Percentiles rank a stretch among this genome's conserved stretches.
These are phyloP conservation scores for Plasmopara muralis DNA, from an alignment of 352 stramenopile genomes.

Conservation along the genomic window DNA sequence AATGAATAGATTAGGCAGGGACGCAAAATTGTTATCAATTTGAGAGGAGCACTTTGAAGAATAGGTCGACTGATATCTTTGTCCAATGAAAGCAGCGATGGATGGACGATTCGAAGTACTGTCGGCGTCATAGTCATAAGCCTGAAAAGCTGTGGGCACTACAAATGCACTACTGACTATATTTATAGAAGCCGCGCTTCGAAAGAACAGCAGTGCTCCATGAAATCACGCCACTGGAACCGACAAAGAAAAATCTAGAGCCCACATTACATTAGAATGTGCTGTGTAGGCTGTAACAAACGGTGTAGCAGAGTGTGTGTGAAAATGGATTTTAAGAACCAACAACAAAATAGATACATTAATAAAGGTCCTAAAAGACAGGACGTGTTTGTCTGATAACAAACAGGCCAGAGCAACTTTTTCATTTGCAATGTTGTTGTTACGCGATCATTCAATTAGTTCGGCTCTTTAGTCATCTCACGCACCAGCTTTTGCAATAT, in stretches of 20 bases:
- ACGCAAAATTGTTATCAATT: conserved; percentile 12
- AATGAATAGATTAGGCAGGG: conserved; percentile 30
- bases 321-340: too few species aligned
- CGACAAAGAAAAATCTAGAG: conserved; percentile 1
- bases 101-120: conserved; percentile 27
- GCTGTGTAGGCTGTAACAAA: conserved; percentile 9
- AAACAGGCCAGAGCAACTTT: too few species aligned
- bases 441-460: too few species aligned
- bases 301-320: conserved; percentile 6
- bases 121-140: background rate
- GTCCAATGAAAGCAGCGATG: conserved; percentile 30
- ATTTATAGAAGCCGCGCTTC: conserved; percentile 27
- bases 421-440: too few species aligned
- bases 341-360: too few species aligned
- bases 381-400: too few species aligned
- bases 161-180: conserved; percentile 18
- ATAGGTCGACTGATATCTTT: conserved; percentile 26
- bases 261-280: conserved; percentile 18
- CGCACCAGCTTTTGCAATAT: too few species aligned
- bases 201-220: conserved; percentile 10
- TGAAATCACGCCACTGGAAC: conserved; percentile 4
- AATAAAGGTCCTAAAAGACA: too few species aligned
- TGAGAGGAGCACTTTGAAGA: conserved; percentile 31
- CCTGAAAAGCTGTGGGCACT: background rate
- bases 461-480: too few species aligned